Percentiles rank a stretch among this genome's conserved stretches.
phyloP scores from a whole-genome alignment of 1,139 yeast genomes.

The Lodderomyces oxycetoniae region DNA sequence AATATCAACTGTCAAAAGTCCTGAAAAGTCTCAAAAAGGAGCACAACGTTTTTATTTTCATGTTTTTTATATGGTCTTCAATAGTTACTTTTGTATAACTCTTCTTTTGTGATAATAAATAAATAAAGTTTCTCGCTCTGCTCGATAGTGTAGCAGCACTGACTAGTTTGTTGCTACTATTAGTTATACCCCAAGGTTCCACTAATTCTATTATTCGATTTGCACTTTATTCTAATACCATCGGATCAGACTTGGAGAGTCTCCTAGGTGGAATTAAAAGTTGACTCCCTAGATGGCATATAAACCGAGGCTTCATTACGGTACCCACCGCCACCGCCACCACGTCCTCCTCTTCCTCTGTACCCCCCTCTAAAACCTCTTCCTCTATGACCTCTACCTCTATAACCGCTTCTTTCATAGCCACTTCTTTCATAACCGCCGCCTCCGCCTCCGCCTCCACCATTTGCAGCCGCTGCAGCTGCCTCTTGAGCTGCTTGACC shows the following conservation, averaged over 20 bases:
- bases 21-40: too few relatives aligned
- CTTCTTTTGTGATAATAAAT: too few relatives aligned
- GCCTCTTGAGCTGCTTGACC: conserved; percentile 62
- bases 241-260: conserved; percentile 16
- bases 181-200: too few relatives aligned
- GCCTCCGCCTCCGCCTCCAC: conserved; percentile 17
- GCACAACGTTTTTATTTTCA: too few relatives aligned
- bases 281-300: conserved; percentile 19
- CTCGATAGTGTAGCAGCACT: too few relatives aligned
- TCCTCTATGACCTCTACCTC: conserved; percentile 25
- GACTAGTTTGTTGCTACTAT: too few relatives aligned
- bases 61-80: too few relatives aligned
- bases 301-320: conserved; percentile 17
- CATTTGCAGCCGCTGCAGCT: conserved; percentile 21
- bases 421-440: conserved; percentile 21
- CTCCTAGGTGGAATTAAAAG: conserved; percentile 17
- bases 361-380: conserved; percentile 21
- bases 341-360: conserved; percentile 17
- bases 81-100: too few relatives aligned
- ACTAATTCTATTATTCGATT: too few relatives aligned
- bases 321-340: conserved; percentile 14
- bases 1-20: conserved; percentile 9
- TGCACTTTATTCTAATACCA: conserved; percentile 11
- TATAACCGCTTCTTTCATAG: conserved; percentile 31
- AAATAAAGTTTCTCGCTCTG: too few relatives aligned